Percentiles rank a stretch among this genome's conserved stretches.
Evolutionary conservation across 2,329 filamentous ascomycete species (phyloP).

Genomic region (Pseudogymnoascus sp.): DNA sequence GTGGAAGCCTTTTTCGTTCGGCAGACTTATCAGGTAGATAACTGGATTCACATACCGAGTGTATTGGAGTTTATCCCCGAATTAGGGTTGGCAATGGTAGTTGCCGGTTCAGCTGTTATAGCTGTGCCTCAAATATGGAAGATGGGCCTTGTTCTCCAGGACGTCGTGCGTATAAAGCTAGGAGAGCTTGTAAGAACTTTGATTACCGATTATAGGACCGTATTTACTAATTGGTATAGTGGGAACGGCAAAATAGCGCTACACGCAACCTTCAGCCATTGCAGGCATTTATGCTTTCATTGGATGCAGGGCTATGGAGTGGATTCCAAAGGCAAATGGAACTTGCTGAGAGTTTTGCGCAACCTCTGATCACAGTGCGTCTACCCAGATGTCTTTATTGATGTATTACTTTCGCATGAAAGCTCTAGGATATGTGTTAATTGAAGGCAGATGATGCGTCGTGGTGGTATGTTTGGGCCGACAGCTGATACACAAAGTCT

Average conservation of each 20-base stretch:
- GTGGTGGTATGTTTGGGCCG: neutral
- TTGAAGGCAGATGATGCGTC: constrained; percentile 7
- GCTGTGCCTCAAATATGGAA: constrained; percentile 5
- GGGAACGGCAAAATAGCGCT: constrained; percentile 4
- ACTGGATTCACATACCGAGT: neutral
- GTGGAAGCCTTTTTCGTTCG: constrained; percentile 5
- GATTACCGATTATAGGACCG: neutral
- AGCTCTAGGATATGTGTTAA: neutral
- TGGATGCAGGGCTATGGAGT: constrained; percentile 10
- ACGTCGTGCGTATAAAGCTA: neutral
- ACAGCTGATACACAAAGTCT: neutral
- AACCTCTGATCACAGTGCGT: constrained; percentile 1
- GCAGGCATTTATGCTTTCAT: constrained; percentile 1
- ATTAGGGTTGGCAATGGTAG: neutral
- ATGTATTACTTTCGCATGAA: neutral
- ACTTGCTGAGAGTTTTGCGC: constrained; percentile 2
- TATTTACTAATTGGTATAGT: neutral
- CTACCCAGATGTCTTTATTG: neutral
- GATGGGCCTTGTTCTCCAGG: constrained; percentile 8
- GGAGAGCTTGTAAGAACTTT: neutral
- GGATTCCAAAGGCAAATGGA: constrained; percentile 9
- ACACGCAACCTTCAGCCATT: neutral
- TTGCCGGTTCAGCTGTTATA: neutral
- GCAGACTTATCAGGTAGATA: neutral
- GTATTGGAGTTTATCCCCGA: neutral